These are phyloP conservation scores for Flueggea neowawraea DNA, from an alignment of 441 rosid species.

Conservation along the genomic window DNA sequence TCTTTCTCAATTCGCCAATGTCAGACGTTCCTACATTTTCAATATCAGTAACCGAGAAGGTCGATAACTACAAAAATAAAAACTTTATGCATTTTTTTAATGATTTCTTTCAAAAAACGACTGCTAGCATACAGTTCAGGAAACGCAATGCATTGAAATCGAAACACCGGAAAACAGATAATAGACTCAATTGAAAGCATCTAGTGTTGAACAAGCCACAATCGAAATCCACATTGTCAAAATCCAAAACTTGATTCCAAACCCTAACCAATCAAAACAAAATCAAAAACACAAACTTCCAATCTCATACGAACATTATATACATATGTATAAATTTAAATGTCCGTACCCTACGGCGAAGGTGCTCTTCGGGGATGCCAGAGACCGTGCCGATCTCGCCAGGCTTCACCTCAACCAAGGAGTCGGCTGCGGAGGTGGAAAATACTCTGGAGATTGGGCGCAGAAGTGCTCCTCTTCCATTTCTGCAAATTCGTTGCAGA, in stretches of 20 bases:
- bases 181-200: too few relatives aligned
- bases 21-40: too few relatives aligned
- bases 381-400: slow-evolving; percentile 95
- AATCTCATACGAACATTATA: too few relatives aligned
- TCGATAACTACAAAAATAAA: too few relatives aligned
- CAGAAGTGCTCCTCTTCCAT: slow-evolving; percentile 33
- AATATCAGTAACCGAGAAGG: too few relatives aligned
- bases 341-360: slow-evolving; percentile 51
- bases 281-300: not conserved
- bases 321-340: too few relatives aligned
- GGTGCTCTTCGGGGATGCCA: slow-evolving; percentile 91
- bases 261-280: not conserved
- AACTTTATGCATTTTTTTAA: too few relatives aligned
- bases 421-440: slow-evolving; percentile 41
- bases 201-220: not conserved
- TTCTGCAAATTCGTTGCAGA: slow-evolving; percentile 45
- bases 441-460: slow-evolving; percentile 46
- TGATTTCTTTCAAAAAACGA: too few relatives aligned
- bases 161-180: too few relatives aligned
- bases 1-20: too few relatives aligned
- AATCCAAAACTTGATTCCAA: not conserved
- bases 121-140: too few relatives aligned
- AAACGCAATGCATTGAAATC: too few relatives aligned
- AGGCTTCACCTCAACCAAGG: slow-evolving; percentile 68
- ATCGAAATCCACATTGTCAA: not conserved